Evolutionary conservation across 2,329 filamentous ascomycete species (phyloP).

Genomic region (Microsporum canis): DNA sequence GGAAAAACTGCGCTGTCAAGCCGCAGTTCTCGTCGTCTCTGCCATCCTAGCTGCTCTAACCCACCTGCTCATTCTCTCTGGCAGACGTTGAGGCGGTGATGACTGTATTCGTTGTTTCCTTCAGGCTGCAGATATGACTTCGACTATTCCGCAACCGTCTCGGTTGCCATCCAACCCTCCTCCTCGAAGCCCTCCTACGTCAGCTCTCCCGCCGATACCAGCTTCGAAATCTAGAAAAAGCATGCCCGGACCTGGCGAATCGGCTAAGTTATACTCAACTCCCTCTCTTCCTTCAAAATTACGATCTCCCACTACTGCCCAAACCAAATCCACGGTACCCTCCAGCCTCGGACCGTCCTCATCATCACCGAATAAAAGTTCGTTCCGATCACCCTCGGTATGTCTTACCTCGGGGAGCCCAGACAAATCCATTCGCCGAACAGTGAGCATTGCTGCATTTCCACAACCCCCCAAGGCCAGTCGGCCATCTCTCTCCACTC

Average conservation of each 20-base stretch:
- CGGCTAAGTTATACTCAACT: slow-evolving; percentile 30
- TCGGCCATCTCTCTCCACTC: slow-evolving; percentile 39
- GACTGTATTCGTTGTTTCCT: background rate
- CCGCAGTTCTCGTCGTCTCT: background rate
- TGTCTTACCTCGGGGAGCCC: slow-evolving; percentile 43
- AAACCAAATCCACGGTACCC: slow-evolving; percentile 35
- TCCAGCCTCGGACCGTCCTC: slow-evolving; percentile 38
- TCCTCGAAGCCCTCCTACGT: slow-evolving; percentile 54
- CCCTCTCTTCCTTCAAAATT: slow-evolving; percentile 41
- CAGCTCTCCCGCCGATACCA: slow-evolving; percentile 63
- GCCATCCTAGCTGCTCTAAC: background rate
- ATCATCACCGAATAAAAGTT: slow-evolving; percentile 42
- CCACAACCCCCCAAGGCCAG: slow-evolving; percentile 70
- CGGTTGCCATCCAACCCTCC: slow-evolving; percentile 54
- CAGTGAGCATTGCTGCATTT: slow-evolving; percentile 87
- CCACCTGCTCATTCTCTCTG: background rate
- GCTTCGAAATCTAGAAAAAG: slow-evolving; percentile 61
- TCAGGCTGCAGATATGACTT: slow-evolving; percentile 36
- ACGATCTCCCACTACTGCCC: slow-evolving; percentile 48
- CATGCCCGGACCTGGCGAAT: slow-evolving; percentile 39
- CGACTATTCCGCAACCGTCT: slow-evolving; percentile 56
- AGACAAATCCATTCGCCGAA: slow-evolving; percentile 66
- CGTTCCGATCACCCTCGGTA: slow-evolving; percentile 45
- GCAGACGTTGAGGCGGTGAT: background rate
- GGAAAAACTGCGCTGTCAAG: background rate